phyloP scores from a whole-genome alignment of 352 stramenopile species.

The Aphanomyces euteiches region DNA sequence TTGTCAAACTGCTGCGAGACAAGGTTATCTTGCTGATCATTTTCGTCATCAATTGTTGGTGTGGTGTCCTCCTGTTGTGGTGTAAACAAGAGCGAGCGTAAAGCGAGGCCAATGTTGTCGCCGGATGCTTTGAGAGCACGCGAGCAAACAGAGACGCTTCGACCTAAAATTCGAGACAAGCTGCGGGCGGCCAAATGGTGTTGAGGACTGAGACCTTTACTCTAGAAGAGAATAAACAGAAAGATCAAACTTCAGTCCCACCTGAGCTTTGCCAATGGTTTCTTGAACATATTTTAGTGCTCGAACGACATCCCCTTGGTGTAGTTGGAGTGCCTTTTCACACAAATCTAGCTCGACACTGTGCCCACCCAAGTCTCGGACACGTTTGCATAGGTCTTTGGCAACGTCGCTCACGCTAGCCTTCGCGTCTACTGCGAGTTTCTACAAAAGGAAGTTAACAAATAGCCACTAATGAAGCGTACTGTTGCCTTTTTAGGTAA shows the following conservation, averaged over 20 bases:
- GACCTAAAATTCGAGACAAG: conserved; percentile 19
- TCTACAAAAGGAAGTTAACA: conserved; percentile 18
- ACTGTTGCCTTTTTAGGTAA: conserved; percentile 16
- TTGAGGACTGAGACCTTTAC: conserved; percentile 23
- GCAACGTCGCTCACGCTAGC: conserved; percentile 14
- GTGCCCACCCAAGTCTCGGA: conserved; percentile 28
- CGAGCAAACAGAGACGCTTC: conserved; percentile 22
- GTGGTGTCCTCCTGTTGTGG: background rate
- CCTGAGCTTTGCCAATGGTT: conserved; percentile 21
- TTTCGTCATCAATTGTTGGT: background rate
- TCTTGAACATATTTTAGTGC: conserved; percentile 29
- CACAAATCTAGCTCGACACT: conserved; percentile 25
- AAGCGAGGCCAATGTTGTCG: conserved; percentile 24
- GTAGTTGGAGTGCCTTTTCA: conserved; percentile 21
- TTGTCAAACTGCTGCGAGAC: conserved; percentile 31
- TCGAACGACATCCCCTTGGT: conserved; percentile 28
- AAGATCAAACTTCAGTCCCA: background rate
- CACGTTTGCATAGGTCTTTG: conserved; percentile 21
- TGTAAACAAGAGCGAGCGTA: conserved; percentile 20
- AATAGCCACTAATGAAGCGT: background rate
- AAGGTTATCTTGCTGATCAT: conserved; percentile 9
- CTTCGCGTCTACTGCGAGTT: background rate
- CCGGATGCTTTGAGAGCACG: conserved; percentile 17
- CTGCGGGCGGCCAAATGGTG: conserved; percentile 28
- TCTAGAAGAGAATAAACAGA: conserved; percentile 6